Evolutionary conservation across 2,329 filamentous ascomycete species (phyloP), one percentile per base, ranked within the genome.

Genomic region (Penicillium psychrosexuale): DNA sequence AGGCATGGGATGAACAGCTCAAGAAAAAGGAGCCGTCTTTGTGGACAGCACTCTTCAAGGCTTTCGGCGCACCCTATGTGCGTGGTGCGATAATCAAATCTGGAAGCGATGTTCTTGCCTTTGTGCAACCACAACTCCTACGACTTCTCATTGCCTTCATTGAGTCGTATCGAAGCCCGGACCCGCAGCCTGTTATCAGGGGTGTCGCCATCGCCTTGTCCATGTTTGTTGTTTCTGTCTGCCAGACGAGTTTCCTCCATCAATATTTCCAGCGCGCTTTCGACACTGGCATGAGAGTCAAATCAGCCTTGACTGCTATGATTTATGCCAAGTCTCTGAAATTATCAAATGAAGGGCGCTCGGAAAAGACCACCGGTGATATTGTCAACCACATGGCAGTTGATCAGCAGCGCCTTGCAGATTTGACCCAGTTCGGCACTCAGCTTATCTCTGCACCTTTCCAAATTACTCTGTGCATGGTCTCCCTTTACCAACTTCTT

Each of bases 331-430:
- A 99, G 76, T 89, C 92, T 0, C 81, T 97, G 59, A 87, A 85
- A 60, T 80, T 99, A 17, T 97, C 93, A 5, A 97, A 96, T 66
- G 94, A 99, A 75, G 94, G 94, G 8, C 85, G 93, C 51, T 83
- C 91, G 2, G 77, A 86, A 42, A 97, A 97, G 76, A 90, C 90
- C 0, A 99, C 94, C 0, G 94, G 94, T 54, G 95, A 99, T 68
- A 97, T 99, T 68, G 94, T 99, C 71, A 99, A 99, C 71, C 94
- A 96, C 75, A 99, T 99, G 93, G 94, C 95, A 43, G 93, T 99
- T 9, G 94, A 99, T 71, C 93, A 93, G 13, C 94, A 99, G 74
- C 88, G 95, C 61, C 82, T 99, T 17, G 90, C 97, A 67, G 94
- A 99, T 74, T 79, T 99, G 54, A 91, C 93, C 2, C 95, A 99